Percentiles rank a stretch among this genome's conserved stretches.
These are phyloP conservation scores for Cenchrus americanus DNA, from an alignment of 176 grass and related monocot genomes.

Conservation along the genomic window DNA sequence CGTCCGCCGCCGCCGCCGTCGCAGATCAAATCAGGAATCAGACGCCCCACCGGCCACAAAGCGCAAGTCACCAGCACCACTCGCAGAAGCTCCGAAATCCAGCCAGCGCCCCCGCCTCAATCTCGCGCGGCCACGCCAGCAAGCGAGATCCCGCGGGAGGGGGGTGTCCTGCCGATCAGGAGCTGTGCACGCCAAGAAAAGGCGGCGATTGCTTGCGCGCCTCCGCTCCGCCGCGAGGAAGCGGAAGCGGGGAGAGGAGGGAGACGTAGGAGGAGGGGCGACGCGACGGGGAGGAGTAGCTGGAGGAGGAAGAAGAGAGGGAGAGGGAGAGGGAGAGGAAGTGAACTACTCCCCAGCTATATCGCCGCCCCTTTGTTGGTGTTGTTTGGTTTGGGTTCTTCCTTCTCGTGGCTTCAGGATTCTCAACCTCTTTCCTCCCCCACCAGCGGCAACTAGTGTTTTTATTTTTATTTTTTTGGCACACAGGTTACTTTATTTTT, in stretches of 20 bases:
- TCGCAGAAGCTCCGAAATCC: not conserved
- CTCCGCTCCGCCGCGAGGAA: conserved; percentile 23
- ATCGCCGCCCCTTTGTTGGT: not conserved
- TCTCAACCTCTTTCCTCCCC: not conserved
- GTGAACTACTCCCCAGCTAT: conserved; percentile 41
- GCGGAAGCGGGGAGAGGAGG: conserved; percentile 25
- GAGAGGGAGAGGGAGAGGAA: not conserved
- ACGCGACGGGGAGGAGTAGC: not conserved
- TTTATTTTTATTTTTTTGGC: not conserved
- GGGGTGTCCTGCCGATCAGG: not conserved
- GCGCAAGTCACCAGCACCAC: not conserved
- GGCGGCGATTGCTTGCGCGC: conserved; percentile 33
- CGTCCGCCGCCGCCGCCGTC: not conserved
- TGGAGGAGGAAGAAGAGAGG: not conserved
- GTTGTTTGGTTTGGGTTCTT: conserved; percentile 25
- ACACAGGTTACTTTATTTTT: not conserved
- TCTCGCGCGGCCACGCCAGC: not conserved
- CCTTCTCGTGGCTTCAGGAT: conserved; percentile 25
- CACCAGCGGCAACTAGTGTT: not conserved
- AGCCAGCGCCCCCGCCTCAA: not conserved
- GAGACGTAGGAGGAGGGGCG: conserved; percentile 26
- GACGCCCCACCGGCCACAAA: not conserved
- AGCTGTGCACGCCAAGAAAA: conserved; percentile 42
- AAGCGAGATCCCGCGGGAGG: conserved; percentile 25
- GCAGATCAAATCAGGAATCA: conserved; percentile 35